These are phyloP conservation scores for Rhododendron ferrugineum DNA, from an alignment of 148 eudicot species.

Conservation along the genomic window DNA sequence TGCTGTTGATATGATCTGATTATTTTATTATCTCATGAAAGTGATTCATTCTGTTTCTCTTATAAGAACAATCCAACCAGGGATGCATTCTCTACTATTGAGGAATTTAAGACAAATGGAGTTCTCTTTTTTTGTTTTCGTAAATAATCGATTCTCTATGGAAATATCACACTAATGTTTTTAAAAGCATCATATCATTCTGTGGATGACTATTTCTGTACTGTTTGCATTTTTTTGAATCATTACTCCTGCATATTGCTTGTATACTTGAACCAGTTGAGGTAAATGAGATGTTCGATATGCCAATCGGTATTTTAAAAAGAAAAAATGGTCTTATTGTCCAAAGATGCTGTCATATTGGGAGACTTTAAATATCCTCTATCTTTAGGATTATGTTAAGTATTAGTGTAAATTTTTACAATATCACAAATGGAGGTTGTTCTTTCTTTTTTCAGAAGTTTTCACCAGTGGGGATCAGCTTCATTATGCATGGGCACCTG, in stretches of 20 bases:
- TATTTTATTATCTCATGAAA: neutral
- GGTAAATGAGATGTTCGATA: neutral
- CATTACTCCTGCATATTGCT: neutral
- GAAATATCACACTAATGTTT: neutral
- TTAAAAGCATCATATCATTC: neutral
- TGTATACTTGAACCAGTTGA: neutral
- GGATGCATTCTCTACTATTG: neutral
- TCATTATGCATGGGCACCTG: neutral
- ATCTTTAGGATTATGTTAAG: too few species aligned
- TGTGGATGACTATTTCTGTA: neutral
- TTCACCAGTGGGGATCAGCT: neutral
- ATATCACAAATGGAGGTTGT: neutral
- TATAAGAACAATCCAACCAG: neutral
- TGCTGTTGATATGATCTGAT: neutral
- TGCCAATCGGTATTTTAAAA: neutral
- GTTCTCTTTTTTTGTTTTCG: neutral
- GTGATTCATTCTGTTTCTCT: neutral
- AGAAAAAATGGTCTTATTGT: neutral
- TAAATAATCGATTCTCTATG: neutral
- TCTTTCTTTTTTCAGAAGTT: slow-evolving; percentile 7
- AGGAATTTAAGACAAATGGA: neutral
- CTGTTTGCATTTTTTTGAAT: neutral
- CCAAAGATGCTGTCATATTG: neutral
- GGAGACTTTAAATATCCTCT: neutral
- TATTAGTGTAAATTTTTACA: neutral